Evolutionary conservation across 306 rosid species (phyloP).

Genomic region (Ormosia semicastrata): DNA sequence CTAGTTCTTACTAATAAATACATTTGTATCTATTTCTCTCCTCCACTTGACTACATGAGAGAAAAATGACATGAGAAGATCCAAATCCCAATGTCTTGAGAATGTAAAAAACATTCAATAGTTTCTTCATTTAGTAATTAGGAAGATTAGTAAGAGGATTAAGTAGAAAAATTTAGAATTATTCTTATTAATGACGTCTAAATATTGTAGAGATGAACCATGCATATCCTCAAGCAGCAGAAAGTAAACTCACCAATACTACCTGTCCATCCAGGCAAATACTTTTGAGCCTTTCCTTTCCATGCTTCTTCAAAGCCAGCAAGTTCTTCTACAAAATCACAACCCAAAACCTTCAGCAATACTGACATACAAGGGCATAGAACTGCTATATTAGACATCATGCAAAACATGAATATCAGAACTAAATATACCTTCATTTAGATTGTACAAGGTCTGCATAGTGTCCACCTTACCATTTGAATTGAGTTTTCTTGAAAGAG

Average conservation of each 20-base stretch:
- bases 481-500: conserved; percentile 65
- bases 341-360: conserved; percentile 16
- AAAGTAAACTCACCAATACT: conserved; percentile 46
- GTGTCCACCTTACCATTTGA: conserved; percentile 84
- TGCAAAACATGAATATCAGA: background rate
- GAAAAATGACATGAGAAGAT: too few species aligned
- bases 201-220: background rate
- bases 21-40: too few species aligned
- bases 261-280: conserved; percentile 64
- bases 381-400: background rate
- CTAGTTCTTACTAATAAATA: too few species aligned
- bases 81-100: too few species aligned
- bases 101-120: too few species aligned
- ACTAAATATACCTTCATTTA: conserved; percentile 62
- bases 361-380: background rate
- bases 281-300: conserved; percentile 60
- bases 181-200: too few species aligned
- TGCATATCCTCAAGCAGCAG: background rate
- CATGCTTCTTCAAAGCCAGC: conserved; percentile 71
- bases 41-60: too few species aligned
- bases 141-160: too few species aligned
- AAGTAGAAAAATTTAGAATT: too few species aligned
- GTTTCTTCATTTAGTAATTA: too few species aligned
- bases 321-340: conserved; percentile 60
- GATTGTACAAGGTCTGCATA: conserved; percentile 82